Evolutionary conservation across 1,284 basidiomycete genomes (phyloP), one percentile per base, ranked within the genome.

Genomic region (Ustilago sp.): DNA sequence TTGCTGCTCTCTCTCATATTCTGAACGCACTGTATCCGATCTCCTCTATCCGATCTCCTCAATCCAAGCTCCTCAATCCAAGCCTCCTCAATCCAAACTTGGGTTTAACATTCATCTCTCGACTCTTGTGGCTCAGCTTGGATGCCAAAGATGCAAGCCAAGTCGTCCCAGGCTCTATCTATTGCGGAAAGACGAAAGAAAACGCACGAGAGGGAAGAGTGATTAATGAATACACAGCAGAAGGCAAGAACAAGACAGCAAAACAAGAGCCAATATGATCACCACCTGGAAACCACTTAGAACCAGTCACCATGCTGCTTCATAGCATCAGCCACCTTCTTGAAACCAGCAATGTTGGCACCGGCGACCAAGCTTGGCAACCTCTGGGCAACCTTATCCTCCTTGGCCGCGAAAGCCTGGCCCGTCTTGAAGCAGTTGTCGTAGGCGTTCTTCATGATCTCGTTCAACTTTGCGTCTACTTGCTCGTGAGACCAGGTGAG

Each of bases 311-410:
- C 82, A 55, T 83, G 82, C 51, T 71, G 59, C 38, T 51, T 65
- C 79, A 80, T 81, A 19, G 82, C 82, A 63, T 83, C 79, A 8
- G 80, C 80, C 4, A 83, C 81, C 68, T 78, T 77, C 41, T 82
- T 84, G 88, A 92, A 92, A 8, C 91, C 92, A 68, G 91, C 91
- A 61, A 93, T 90, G 88, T 93, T 93, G 80, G 92, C 91, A 57
- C 92, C 92, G 39, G 88, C 87, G 50, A 92, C 89, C 70, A 93
- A 88, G 65, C 89, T 91, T 8, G 91, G 91, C 5, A 83, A 31
- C 61, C 74, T 69, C 45, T 75, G 63, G 15, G 73, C 39, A 48
- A 73, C 60, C 23, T 62, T 54, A 48, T 89, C 88, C 58, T 84
- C 87, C 61, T 88, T 90, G 56, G 89, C 89, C 38, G 89, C 89